These are phyloP conservation scores for Berkeleyomyces rouxiae DNA, from an alignment of 2,329 filamentous ascomycete genomes.

Conservation along the genomic window DNA sequence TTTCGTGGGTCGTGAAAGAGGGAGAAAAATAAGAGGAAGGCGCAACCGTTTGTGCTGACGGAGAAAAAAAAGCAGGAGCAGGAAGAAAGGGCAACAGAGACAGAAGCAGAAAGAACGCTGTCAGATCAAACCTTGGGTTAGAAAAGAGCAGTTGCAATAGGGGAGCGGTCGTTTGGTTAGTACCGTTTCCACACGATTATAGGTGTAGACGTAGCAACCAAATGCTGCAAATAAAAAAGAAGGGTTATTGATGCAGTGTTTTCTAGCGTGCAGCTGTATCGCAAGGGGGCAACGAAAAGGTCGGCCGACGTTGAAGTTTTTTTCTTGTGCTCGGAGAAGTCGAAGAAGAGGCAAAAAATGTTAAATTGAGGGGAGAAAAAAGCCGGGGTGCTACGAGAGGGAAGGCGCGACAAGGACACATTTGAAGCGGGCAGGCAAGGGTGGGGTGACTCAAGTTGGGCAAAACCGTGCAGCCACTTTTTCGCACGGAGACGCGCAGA, in stretches of 20 bases:
- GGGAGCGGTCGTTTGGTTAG: not conserved
- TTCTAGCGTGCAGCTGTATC: not conserved
- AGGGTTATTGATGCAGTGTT: not conserved
- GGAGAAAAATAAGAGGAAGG: not conserved
- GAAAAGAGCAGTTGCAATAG: not conserved
- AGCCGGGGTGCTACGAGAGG: not conserved
- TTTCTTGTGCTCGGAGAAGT: not conserved
- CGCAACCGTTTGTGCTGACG: not conserved
- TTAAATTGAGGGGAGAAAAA: not conserved
- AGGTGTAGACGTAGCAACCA: not conserved
- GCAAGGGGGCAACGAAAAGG: not conserved
- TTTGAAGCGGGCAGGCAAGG: not conserved
- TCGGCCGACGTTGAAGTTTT: not conserved
- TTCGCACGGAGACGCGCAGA: too few relatives aligned
- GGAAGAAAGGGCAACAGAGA: not conserved
- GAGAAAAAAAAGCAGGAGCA: not conserved
- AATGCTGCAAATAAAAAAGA: not conserved
- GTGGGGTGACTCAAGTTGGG: not conserved
- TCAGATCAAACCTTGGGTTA: conserved; percentile 5
- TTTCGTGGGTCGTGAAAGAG: not conserved
- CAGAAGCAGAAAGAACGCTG: not conserved
- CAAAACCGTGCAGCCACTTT: not conserved
- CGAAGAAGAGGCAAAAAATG: not conserved
- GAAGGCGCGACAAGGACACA: conserved; percentile 3
- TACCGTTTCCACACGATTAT: not conserved